Evolutionary conservation across 2,329 filamentous ascomycete species (phyloP), one percentile per base, ranked within the genome.

Genomic region (Apiospora kogelbergensis): DNA sequence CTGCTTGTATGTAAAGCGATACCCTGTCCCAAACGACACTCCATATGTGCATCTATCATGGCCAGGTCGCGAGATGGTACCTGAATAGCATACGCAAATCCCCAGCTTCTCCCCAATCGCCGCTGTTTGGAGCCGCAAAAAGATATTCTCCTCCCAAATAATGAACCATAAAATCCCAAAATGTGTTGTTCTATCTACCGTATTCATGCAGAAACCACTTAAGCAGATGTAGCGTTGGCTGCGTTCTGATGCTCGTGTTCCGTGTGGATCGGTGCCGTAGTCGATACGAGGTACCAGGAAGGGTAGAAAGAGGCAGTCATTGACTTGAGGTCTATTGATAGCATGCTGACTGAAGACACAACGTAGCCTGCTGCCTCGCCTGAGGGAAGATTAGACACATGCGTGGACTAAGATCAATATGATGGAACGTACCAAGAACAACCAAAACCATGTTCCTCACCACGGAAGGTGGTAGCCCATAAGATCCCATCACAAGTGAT

Each of bases 401-500:
- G 26, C 1, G 22, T 66, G 6, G 9, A n/a, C 6, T 11, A 3
- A 65, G 42, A 13, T 20, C n/a, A 42, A 33, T 6, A 10, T 1
- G 7, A 33, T 63, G 40, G 9, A 1, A 64, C 73, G 67, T 71
- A 78, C 78, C 78, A 41, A 78, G 33, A 65, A 70, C 73, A 26
- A 79, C 37, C 17, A 79, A 67, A 11, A 67, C 75, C 1, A 78
- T 5, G 46, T 79, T 79, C 41, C 77, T 74, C 24, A 73, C 26
- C 11, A 71, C 67, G 11, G 77, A 79, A 33, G 78, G 76, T 44
- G 77, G 74, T 46, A 79, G 74, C 2, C 77, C 77, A 44, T 79
- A 79, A 0, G 77, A 79, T 30, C 78, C 78, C 65, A 79, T 69
- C 11, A 78, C 71, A 1, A 79, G 68, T 24, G 77, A 77, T 57